Evolutionary conservation across 306 rosid species (phyloP).

Genomic region (Cucurbita maxima): DNA sequence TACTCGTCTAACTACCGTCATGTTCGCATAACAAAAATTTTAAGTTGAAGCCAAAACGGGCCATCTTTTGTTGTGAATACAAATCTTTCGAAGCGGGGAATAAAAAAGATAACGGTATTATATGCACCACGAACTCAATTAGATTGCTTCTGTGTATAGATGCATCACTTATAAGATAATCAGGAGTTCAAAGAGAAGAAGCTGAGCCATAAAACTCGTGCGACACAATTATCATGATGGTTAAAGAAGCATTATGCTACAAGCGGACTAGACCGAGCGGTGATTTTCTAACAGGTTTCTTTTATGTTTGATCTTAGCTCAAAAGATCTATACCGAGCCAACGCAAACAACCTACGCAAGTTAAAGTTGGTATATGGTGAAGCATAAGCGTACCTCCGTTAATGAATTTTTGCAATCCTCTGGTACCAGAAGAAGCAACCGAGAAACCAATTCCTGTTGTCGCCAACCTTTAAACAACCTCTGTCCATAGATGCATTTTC

Average conservation of each 20-base stretch:
- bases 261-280: neutral
- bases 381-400: slow-evolving; percentile 36
- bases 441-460: slow-evolving; percentile 69
- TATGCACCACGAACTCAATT: neutral
- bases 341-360: neutral
- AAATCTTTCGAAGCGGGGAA: neutral
- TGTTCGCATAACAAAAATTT: neutral
- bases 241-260: neutral
- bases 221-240: neutral
- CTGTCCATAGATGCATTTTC: slow-evolving; percentile 49
- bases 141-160: neutral
- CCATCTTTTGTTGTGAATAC: neutral
- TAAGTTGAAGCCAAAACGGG: neutral
- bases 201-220: neutral
- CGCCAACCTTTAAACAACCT: slow-evolving; percentile 67
- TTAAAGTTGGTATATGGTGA: neutral
- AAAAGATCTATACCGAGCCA: neutral
- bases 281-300: neutral
- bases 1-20: neutral
- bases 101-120: neutral
- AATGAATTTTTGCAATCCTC: slow-evolving; percentile 32
- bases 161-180: neutral
- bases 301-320: neutral
- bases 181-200: neutral
- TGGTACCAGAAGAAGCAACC: slow-evolving; percentile 31